Evolutionary conservation across 257 asterid genomes (phyloP).

Genomic region (Schizonepeta tenuifolia): DNA sequence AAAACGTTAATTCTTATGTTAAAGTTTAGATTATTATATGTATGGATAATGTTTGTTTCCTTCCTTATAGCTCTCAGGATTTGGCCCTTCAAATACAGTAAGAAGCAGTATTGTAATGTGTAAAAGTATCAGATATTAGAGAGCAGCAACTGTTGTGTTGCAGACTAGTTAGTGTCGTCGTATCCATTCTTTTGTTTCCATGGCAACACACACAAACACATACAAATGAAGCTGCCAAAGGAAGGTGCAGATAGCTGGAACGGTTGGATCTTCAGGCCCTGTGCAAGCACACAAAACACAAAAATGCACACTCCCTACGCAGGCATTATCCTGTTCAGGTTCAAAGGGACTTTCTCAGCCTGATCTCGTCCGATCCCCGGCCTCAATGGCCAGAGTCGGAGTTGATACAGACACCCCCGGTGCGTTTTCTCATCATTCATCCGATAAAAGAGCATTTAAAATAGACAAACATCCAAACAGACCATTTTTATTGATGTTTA

Average conservation of each 20-base stretch:
- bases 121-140: no score
- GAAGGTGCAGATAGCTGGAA: constrained; percentile 27
- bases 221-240: constrained; percentile 22
- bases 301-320: constrained; percentile 97
- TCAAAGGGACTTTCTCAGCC: constrained; percentile 99
- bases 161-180: no score
- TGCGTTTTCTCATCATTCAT: constrained; percentile 75
- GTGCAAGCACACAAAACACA: constrained; percentile 54
- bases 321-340: constrained; percentile 99
- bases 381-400: constrained; percentile 40
- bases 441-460: constrained; percentile 23
- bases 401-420: constrained; percentile 94
- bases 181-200: no score
- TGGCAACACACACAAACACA: not conserved
- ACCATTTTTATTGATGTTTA: constrained; percentile 20
- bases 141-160: no score
- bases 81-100: no score
- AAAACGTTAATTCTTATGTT: no score
- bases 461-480: constrained; percentile 23
- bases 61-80: no score
- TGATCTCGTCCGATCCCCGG: constrained; percentile 47
- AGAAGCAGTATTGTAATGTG: no score
- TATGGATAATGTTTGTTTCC: no score
- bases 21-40: no score
- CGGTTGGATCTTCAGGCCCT: constrained; percentile 53